Conservation (phyloP, 805 yeast species). For the Nakazawaea wyomingensis region DNA sequence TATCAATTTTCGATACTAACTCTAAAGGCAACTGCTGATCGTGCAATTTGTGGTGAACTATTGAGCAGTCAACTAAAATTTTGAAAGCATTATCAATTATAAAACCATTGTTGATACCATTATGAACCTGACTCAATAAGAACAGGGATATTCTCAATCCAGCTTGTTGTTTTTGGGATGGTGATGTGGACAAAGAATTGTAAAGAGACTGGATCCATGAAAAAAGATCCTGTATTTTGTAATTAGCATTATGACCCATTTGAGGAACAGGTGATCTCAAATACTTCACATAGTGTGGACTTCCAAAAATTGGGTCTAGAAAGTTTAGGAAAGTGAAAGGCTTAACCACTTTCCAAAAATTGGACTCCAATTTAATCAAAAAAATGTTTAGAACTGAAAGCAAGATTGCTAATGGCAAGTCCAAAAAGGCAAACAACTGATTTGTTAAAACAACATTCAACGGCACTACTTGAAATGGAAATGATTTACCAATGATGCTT, state of each 20-base stretch:
- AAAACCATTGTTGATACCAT: constrained; percentile 19
- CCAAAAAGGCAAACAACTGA: constrained; percentile 46
- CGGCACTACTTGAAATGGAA: constrained; percentile 29
- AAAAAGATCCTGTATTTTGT: constrained; percentile 33
- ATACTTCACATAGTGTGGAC: constrained; percentile 39
- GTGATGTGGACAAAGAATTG: constrained; percentile 29
- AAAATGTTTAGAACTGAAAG: constrained; percentile 46
- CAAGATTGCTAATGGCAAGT: constrained; percentile 46
- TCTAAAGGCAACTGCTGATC: constrained; percentile 28
- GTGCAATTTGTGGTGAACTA: constrained; percentile 15
- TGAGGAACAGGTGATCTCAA: constrained; percentile 25
- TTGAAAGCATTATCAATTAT: constrained; percentile 22
- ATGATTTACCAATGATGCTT: constrained; percentile 17
- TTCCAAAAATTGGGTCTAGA: constrained; percentile 55
- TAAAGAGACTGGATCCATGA: constrained; percentile 35
- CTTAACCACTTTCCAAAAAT: constrained; percentile 51
- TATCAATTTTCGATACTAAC: constrained; percentile 38
- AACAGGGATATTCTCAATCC: constrained; percentile 46
- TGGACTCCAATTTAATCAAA: constrained; percentile 34
- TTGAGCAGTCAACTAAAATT: constrained; percentile 7
- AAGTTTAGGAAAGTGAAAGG: constrained; percentile 53
- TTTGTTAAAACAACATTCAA: constrained; percentile 38
- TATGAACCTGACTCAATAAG: constrained; percentile 31
- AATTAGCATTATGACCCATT: constrained; percentile 25
- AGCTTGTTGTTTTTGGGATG: constrained; percentile 47